Evolutionary conservation across 176 grass and related monocot species (phyloP).

Genomic region (Bothriochloa decipiens): DNA sequence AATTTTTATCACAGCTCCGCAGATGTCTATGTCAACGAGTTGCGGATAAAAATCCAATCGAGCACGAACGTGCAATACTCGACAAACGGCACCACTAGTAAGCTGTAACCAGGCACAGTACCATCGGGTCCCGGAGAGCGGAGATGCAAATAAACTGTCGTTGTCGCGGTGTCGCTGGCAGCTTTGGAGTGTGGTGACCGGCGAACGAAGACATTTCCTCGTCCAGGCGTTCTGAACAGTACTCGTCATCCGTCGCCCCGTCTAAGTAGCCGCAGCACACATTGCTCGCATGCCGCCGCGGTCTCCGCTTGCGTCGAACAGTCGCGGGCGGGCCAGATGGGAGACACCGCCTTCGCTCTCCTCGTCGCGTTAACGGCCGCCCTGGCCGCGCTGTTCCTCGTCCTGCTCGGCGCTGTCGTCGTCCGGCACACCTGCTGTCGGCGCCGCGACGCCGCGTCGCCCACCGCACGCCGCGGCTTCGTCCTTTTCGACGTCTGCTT

Average conservation of each 20-base stretch:
- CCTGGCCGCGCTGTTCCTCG: slow-evolving; percentile 7
- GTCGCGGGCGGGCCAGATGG: neutral
- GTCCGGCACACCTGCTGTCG: neutral
- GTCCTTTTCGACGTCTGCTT: slow-evolving; percentile 57
- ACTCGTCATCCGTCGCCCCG: neutral
- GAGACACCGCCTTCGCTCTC: neutral
- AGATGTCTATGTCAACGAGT: too few relatives aligned
- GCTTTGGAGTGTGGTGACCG: slow-evolving; percentile 25
- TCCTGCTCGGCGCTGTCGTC: slow-evolving; percentile 27
- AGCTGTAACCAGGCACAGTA: too few relatives aligned
- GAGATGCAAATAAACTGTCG: slow-evolving; percentile 25
- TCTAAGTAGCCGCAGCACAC: neutral
- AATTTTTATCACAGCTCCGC: too few relatives aligned
- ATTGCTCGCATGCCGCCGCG: neutral
- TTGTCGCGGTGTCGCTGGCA: slow-evolving; percentile 35
- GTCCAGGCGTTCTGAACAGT: neutral
- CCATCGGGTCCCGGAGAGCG: too few relatives aligned
- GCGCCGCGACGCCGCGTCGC: neutral
- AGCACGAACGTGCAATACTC: too few relatives aligned
- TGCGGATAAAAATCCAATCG: too few relatives aligned
- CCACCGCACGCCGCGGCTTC: slow-evolving; percentile 29
- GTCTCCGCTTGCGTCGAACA: neutral
- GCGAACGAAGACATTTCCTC: slow-evolving; percentile 31
- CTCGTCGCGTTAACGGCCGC: slow-evolving; percentile 33
- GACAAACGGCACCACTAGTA: neutral